phyloP scores from a whole-genome alignment of 345 rosid genomes.

The rapeseed (Brassica napus) region DNA sequence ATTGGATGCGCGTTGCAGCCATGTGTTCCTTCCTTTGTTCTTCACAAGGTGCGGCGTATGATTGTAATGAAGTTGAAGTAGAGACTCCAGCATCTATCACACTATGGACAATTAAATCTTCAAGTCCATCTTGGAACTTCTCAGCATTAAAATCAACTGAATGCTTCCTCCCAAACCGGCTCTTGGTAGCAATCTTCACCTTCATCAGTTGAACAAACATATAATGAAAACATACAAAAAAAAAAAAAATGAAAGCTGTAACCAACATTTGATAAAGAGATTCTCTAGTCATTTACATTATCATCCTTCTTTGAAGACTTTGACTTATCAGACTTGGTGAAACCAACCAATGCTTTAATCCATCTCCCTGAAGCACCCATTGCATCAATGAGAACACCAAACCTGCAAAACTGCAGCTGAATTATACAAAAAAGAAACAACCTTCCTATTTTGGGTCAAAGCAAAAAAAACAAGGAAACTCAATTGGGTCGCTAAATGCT shows the following conservation, averaged over 20 bases:
- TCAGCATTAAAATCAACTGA: constrained; percentile 59
- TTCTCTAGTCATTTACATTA: constrained; percentile 49
- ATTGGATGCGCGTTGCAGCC: constrained; percentile 87
- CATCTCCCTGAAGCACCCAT: constrained; percentile 97
- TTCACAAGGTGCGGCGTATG: constrained; percentile 46
- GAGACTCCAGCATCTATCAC: constrained; percentile 50
- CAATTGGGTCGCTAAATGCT: not conserved
- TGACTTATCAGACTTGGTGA: constrained; percentile 49
- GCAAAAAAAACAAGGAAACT: constrained; percentile 11
- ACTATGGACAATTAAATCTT: constrained; percentile 40
- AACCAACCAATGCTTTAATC: constrained; percentile 87
- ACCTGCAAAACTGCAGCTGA: constrained; percentile 33
- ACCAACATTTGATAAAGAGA: constrained; percentile 3
- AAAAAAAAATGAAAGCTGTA: too few species aligned
- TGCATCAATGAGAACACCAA: not conserved
- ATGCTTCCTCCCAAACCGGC: constrained; percentile 59
- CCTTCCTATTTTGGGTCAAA: not conserved
- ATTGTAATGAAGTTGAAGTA: constrained; percentile 54
- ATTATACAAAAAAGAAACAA: not conserved
- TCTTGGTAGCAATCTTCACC: constrained; percentile 38
- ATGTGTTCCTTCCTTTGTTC: constrained; percentile 52
- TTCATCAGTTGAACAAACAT: too few species aligned
- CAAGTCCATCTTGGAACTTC: constrained; percentile 55
- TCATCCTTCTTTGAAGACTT: constrained; percentile 60
- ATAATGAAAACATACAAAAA: too few species aligned